A percentile compares a stretch with the other conserved stretches of the same genome.
These are phyloP conservation scores for Cladosporium austrohemisphaericum DNA, from an alignment of 2,329 filamentous ascomycete genomes.

Conservation along the genomic window DNA sequence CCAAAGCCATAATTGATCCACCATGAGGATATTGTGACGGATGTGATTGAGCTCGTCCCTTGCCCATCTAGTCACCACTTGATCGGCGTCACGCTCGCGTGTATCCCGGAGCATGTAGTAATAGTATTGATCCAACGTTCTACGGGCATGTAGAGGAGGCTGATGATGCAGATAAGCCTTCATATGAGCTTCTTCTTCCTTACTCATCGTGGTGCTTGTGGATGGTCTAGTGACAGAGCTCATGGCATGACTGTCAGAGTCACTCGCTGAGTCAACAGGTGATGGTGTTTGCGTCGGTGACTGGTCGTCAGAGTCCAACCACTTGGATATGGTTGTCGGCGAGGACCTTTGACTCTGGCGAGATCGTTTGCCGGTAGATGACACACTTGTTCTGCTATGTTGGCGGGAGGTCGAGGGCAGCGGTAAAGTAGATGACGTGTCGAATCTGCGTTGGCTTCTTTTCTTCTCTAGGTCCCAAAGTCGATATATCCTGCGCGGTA, in stretches of 20 bases:
- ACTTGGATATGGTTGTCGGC: too few species aligned
- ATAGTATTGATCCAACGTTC: constrained; percentile 64
- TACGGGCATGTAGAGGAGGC: constrained; percentile 51
- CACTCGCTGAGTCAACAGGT: neutral
- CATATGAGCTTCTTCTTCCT: neutral
- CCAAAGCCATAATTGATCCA: constrained; percentile 67
- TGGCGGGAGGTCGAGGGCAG: too few species aligned
- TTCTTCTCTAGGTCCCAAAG: neutral
- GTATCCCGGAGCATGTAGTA: constrained; percentile 61
- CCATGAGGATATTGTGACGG: constrained; percentile 61
- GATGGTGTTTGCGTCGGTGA: neutral
- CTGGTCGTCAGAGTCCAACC: too few species aligned
- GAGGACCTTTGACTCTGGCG: too few species aligned
- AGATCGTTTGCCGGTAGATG: too few species aligned
- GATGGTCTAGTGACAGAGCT: constrained; percentile 47
- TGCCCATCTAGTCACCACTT: constrained; percentile 52
- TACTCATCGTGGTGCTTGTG: constrained; percentile 36
- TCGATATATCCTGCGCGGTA: neutral
- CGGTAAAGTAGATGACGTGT: constrained; percentile 20
- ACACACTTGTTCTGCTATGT: too few species aligned
- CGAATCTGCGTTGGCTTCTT: neutral
- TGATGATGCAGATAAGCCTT: neutral
- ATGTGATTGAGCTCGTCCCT: constrained; percentile 25
- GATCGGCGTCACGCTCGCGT: constrained; percentile 56
- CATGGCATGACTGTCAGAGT: constrained; percentile 35